These are phyloP conservation scores for Apiotrichum sp. DNA, from an alignment of 1,284 basidiomycete species.

Conservation along the genomic window DNA sequence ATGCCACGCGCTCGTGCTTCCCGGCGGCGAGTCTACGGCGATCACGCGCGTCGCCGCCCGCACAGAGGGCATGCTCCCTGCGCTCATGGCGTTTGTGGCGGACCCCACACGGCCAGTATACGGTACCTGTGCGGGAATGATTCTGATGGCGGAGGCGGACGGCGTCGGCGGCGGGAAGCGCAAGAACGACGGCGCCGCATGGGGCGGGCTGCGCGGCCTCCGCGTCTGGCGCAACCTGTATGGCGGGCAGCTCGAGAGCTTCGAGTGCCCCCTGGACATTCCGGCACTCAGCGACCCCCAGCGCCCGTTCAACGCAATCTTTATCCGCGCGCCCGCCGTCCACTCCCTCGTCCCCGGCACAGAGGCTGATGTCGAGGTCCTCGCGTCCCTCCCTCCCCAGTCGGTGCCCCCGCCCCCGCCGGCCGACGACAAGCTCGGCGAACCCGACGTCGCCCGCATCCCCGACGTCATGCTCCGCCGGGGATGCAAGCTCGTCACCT, in stretches of 20 bases:
- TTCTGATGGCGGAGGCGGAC: slow-evolving; percentile 66
- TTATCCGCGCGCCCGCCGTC: slow-evolving; percentile 78
- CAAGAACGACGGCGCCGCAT: slow-evolving; percentile 24
- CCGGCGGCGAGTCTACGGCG: slow-evolving; percentile 88
- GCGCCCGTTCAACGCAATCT: slow-evolving; percentile 73
- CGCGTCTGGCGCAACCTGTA: slow-evolving; percentile 71
- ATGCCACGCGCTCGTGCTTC: slow-evolving; percentile 85
- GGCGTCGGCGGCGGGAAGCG: slow-evolving; percentile 64
- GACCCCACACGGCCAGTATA: slow-evolving; percentile 65
- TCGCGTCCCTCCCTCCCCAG: slow-evolving; percentile 63
- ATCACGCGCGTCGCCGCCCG: slow-evolving; percentile 74
- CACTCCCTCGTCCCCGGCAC: slow-evolving; percentile 20
- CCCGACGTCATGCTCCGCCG: slow-evolving; percentile 81
- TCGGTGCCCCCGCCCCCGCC: slow-evolving; percentile 53
- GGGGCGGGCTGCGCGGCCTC: slow-evolving; percentile 70
- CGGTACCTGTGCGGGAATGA: slow-evolving; percentile 97
- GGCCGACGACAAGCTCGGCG: slow-evolving; percentile 34
- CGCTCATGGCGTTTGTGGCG: slow-evolving; percentile 64
- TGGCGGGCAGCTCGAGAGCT: slow-evolving; percentile 74
- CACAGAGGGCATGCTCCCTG: slow-evolving; percentile 70
- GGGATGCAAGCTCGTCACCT: slow-evolving; percentile 76
- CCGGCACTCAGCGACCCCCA: slow-evolving; percentile 58
- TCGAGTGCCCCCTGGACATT: slow-evolving; percentile 70
- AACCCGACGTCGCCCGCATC: slow-evolving; percentile 48
- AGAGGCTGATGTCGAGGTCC: slow-evolving; percentile 17